A percentile compares a stretch with the other conserved stretches of the same genome.
Evolutionary conservation across 108 stramenopile genomes (phyloP).

Genomic region (Fragilaria radians): DNA sequence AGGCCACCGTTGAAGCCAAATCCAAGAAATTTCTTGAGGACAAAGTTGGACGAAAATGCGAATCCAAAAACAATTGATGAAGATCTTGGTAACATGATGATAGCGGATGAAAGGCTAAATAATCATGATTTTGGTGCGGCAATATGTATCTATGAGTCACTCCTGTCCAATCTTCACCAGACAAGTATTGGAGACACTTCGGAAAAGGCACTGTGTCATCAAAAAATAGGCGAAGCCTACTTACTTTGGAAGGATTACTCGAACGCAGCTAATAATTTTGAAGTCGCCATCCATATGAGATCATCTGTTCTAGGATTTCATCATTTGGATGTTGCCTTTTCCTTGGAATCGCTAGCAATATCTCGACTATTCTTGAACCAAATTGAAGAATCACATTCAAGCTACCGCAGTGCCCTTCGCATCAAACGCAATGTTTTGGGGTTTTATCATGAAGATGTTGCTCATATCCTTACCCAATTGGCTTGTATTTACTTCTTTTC

Average conservation of each 20-base stretch:
- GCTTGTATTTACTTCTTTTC: conserved; percentile 42
- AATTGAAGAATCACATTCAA: background rate
- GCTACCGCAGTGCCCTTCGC: background rate
- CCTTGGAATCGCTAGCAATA: background rate
- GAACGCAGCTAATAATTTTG: background rate
- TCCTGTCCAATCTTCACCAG: background rate
- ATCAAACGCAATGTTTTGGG: background rate
- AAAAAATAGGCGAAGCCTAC: background rate
- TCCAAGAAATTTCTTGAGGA: background rate
- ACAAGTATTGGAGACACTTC: background rate
- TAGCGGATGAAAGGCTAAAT: background rate
- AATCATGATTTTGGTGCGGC: background rate
- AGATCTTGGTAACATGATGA: background rate
- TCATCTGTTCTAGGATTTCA: background rate
- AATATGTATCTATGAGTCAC: background rate
- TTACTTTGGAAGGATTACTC: background rate
- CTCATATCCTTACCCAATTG: conserved; percentile 32
- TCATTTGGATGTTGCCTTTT: conserved; percentile 2
- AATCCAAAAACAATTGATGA: background rate
- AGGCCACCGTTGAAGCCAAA: background rate
- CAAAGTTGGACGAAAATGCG: background rate
- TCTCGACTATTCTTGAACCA: background rate
- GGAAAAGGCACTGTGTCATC: background rate
- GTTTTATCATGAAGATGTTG: conserved; percentile 13
- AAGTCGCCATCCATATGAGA: background rate